Percentiles rank a stretch among this genome's conserved stretches.
Conservation (phyloP, 2,329 filamentous ascomycete species). For the Mycosphaerella arachidis region DNA sequence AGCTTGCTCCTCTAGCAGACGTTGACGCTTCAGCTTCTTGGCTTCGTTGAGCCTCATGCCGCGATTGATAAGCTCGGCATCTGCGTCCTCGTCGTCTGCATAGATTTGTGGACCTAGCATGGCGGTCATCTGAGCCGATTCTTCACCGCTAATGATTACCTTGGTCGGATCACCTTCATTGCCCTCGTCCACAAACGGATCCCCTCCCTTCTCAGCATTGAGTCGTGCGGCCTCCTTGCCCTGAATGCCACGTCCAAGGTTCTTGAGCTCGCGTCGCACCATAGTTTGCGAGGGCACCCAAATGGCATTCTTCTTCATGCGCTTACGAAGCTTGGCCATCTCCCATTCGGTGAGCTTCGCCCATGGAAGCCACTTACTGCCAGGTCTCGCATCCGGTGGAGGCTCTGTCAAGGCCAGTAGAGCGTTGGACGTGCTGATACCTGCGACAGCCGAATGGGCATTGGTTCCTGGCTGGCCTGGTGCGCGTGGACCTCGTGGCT, state of each 20-base stretch:
- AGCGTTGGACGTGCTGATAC: conserved; percentile 59
- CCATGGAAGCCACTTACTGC: conserved; percentile 60
- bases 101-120: conserved; percentile 30
- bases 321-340: conserved; percentile 68
- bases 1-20: conserved; percentile 46
- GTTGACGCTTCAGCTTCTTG: conserved; percentile 68
- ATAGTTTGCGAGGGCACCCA: conserved; percentile 83
- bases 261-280: conserved; percentile 73
- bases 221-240: conserved; percentile 43
- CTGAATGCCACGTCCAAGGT: conserved; percentile 54
- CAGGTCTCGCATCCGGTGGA: conserved; percentile 55
- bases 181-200: conserved; percentile 59
- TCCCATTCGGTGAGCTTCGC: conserved; percentile 62
- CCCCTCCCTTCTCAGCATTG: conserved; percentile 62
- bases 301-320: conserved; percentile 87
- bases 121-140: conserved; percentile 30
- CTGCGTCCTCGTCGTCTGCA: conserved; percentile 44
- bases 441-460: conserved; percentile 50
- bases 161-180: conserved; percentile 34
- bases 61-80: conserved; percentile 63
- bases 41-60: conserved; percentile 76
- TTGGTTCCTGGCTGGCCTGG: conserved; percentile 49
- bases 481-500: conserved; percentile 37
- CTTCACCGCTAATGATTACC: conserved; percentile 31
- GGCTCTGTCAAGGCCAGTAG: conserved; percentile 56